phyloP scores from a whole-genome alignment of 129 eudicot genomes.

The Tagetes patula region DNA sequence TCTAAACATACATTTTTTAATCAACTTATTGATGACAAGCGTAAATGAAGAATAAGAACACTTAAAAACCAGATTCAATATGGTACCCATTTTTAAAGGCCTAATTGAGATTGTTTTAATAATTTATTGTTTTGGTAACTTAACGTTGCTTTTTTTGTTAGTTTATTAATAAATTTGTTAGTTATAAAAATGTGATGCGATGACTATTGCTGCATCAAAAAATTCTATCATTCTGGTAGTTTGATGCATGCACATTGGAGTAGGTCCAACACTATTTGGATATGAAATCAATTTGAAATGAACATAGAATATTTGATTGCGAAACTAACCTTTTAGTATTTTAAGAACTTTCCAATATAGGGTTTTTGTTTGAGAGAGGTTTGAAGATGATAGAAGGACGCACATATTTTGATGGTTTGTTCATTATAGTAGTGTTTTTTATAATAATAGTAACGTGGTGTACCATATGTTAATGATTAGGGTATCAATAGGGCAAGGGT shows the following conservation, averaged over 20 bases:
- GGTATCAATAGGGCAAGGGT: slow-evolving; percentile 95
- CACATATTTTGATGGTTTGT: neutral
- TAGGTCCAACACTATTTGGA: neutral
- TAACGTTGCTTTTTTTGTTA: neutral
- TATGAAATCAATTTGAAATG: neutral
- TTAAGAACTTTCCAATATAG: neutral
- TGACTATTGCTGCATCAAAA: neutral
- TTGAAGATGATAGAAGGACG: neutral
- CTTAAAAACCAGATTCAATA: neutral
- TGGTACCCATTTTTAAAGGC: neutral
- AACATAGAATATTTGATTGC: neutral
- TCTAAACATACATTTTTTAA: neutral
- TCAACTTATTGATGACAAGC: neutral
- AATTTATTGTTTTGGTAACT: neutral
- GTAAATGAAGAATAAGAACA: neutral
- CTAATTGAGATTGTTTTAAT: neutral
- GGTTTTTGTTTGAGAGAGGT: slow-evolving; percentile 9
- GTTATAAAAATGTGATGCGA: neutral
- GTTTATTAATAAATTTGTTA: neutral
- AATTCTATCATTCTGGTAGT: neutral
- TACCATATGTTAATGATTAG: slow-evolving; percentile 44
- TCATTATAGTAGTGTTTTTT: neutral
- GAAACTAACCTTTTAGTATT: slow-evolving; percentile 4
- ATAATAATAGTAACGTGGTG: slow-evolving; percentile 4
- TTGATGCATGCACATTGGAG: neutral